Evolutionary conservation across 2,329 filamentous ascomycete genomes (phyloP), one percentile per base, ranked within the genome.

Genomic region (Exophiala spinifera): DNA sequence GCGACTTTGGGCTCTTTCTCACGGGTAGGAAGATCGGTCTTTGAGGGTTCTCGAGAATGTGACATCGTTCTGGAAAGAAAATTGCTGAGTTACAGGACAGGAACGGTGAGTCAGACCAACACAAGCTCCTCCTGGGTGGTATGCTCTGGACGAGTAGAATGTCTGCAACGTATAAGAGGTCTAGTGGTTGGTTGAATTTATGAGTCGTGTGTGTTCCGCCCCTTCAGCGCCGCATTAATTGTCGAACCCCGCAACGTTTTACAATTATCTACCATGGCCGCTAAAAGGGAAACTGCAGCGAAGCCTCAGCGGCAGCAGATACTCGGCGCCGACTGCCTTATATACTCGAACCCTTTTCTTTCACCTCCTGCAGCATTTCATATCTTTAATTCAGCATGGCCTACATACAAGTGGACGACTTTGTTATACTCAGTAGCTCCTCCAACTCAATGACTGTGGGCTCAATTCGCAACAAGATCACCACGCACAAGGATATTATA

Each of bases 1-100:
- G 45, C 42, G 28, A 42, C 17, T 17, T 49, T 51, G 19, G 47
- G 8, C 15, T 49, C 60, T 52, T 57, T 58, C 48, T 58, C 57
- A 10, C 60, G 51, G 36, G 55, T 55, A 19, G 60, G 60, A 15
- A 62, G 39, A 28, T 61, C 56, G 23, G 57, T 57, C 46, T 57
- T 57, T 25, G 55, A 56, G 37, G 60, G 39, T 36, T 55, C 53
- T 46, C 50, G 44, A 14, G 57, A 50, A 25, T 62, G 52, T n/a
- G 60, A 58, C 60, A 62, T 62, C 20, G 15, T 52, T 21, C 14
- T 47, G 13, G n/a, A 42, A 14, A 19, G n/a, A 7, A 25, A 3
- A 7, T 25, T 31, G 6, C 28, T 25, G 23, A 25, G 23, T 4
- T 31, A 31, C 6, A 31, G 28, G 7, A 31, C 3, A 31, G 11